Conservation (phyloP, 2,329 filamentous ascomycete species). For the Endoconidiophora polonica region DNA sequence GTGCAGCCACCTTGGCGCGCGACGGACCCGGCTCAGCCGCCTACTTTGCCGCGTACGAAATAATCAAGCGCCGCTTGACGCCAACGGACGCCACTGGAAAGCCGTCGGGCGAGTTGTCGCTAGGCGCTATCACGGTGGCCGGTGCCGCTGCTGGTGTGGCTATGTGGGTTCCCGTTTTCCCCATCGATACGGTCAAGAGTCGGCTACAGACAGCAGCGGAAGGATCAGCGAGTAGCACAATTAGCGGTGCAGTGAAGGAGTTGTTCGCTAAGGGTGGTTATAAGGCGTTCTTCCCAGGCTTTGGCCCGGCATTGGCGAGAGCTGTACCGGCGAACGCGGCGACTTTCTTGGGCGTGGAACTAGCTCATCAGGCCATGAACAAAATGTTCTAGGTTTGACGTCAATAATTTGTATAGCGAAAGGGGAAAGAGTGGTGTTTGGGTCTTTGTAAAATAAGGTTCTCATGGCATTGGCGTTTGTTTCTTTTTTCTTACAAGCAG, state of each 20-base stretch:
- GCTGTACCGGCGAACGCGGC: constrained; percentile 94
- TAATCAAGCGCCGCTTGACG: constrained; percentile 75
- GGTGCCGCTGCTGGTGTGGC: constrained; percentile 85
- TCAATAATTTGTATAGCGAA: background rate
- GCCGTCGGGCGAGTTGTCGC: constrained; percentile 58
- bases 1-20: constrained; percentile 75
- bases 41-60: constrained; percentile 96
- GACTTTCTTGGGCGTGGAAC: constrained; percentile 75
- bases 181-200: constrained; percentile 91
- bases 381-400: constrained; percentile 40
- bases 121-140: constrained; percentile 68
- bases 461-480: background rate
- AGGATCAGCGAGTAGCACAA: constrained; percentile 49
- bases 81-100: constrained; percentile 65
- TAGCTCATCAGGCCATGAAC: constrained; percentile 69
- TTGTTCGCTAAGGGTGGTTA: constrained; percentile 72
- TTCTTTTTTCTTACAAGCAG: background rate
- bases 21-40: constrained; percentile 87
- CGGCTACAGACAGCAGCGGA: constrained; percentile 81
- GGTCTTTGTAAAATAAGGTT: background rate
- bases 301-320: constrained; percentile 79
- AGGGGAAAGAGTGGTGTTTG: background rate
- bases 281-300: constrained; percentile 92
- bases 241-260: constrained; percentile 62
- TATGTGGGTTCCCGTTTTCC: constrained; percentile 99